phyloP scores from a whole-genome alignment of 139 green algal genomes.

The Closterium sp. region DNA sequence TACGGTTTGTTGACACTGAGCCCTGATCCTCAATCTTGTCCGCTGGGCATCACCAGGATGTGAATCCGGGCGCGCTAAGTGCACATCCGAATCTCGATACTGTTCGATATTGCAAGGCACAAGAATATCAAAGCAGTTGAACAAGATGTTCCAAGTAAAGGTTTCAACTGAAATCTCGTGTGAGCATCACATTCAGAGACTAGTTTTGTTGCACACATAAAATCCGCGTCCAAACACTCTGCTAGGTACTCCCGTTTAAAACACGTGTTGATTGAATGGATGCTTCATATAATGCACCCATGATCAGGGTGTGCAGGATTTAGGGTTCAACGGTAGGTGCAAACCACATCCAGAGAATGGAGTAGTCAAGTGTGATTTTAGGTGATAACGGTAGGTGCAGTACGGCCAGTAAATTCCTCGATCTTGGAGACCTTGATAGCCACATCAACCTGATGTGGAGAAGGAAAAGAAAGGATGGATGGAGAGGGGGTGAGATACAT shows the following conservation, averaged over 20 bases:
- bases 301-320: no score
- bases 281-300: no score
- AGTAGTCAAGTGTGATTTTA: slow-evolving; percentile 54
- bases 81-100: neutral
- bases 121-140: no score
- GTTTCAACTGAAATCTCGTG: no score
- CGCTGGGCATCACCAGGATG: neutral
- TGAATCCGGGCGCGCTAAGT: neutral
- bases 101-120: neutral
- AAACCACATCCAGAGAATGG: neutral
- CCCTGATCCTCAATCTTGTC: no score
- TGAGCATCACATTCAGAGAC: no score
- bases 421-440: slow-evolving; percentile 86
- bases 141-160: no score
- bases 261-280: no score
- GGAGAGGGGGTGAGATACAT: neutral
- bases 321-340: neutral
- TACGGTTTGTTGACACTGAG: no score
- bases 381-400: slow-evolving; percentile 98
- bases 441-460: slow-evolving; percentile 52
- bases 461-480: neutral
- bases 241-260: no score
- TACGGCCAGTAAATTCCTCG: slow-evolving; percentile 86
- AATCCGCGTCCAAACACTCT: no score
- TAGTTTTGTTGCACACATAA: no score